Conservation (phyloP, 345 rosid species). For the Mercurialis annua region DNA sequence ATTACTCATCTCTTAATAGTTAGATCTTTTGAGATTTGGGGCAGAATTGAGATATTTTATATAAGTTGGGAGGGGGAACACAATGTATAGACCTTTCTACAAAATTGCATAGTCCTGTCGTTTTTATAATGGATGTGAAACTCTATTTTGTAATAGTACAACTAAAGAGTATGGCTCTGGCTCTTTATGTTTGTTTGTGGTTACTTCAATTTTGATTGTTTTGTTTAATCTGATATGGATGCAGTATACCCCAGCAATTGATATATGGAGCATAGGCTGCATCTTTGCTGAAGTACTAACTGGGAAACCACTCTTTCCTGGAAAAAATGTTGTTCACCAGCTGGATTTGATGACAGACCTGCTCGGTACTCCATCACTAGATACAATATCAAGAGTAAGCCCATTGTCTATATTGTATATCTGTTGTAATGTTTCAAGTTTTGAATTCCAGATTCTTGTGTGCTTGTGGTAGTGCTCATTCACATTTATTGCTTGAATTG, state of each 20-base stretch:
- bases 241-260: constrained; percentile 97
- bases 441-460: not conserved
- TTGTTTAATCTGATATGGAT: constrained; percentile 19
- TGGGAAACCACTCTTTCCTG: constrained; percentile 90
- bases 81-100: not conserved
- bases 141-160: not conserved
- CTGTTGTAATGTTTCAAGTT: not conserved
- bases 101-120: not conserved
- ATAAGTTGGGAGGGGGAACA: too few species aligned
- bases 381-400: constrained; percentile 78
- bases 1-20: too few species aligned
- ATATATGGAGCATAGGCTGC: constrained; percentile 97
- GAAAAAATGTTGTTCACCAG: constrained; percentile 96
- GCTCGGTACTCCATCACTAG: constrained; percentile 89
- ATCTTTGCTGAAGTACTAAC: constrained; percentile 89
- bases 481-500: not conserved
- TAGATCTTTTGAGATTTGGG: too few species aligned
- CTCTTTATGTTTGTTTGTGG: not conserved
- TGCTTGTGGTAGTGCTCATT: not conserved
- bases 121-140: not conserved
- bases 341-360: constrained; percentile 94
- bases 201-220: not conserved
- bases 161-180: not conserved
- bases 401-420: not conserved
- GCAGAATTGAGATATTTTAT: too few species aligned